Conservation (phyloP, 2,329 filamentous ascomycete species). For the Byssochlamys sp. region DNA sequence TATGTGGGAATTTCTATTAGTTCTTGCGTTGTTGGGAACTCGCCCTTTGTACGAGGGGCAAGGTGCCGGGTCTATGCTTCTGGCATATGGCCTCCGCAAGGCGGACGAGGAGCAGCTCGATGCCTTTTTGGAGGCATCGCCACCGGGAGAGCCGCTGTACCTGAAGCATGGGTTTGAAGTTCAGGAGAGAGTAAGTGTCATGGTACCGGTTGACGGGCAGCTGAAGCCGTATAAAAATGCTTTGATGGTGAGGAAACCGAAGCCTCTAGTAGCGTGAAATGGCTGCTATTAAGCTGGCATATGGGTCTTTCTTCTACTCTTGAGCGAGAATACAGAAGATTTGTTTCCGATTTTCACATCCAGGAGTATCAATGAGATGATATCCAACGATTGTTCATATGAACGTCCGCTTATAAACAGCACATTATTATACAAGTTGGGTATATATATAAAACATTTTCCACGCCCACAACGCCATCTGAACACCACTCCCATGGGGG, state of each 20-base stretch:
- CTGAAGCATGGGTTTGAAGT: neutral
- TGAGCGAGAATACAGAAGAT: too few relatives aligned
- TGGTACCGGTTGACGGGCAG: neutral
- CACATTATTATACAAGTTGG: too few relatives aligned
- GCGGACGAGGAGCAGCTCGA: neutral
- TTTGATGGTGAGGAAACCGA: neutral
- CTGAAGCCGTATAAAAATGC: neutral
- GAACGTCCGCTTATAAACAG: too few relatives aligned
- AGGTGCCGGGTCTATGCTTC: neutral
- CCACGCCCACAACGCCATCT: too few relatives aligned
- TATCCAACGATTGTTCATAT: too few relatives aligned
- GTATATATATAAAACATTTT: too few relatives aligned
- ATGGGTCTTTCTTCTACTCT: too few relatives aligned
- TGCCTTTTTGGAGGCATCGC: neutral
- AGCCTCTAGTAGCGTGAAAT: neutral
- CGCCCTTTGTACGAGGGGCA: neutral
- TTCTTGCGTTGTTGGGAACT: neutral
- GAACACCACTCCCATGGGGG: too few relatives aligned
- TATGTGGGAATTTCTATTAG: neutral
- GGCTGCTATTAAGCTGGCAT: neutral
- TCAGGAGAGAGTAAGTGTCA: neutral
- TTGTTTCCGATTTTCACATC: too few relatives aligned
- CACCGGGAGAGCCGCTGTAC: neutral
- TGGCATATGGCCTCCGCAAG: neutral
- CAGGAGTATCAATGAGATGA: too few relatives aligned